A percentile compares a stretch with the other conserved stretches of the same genome.
Conservation (phyloP, 2,329 filamentous ascomycete species). For the Aspergillus arachidicola region DNA sequence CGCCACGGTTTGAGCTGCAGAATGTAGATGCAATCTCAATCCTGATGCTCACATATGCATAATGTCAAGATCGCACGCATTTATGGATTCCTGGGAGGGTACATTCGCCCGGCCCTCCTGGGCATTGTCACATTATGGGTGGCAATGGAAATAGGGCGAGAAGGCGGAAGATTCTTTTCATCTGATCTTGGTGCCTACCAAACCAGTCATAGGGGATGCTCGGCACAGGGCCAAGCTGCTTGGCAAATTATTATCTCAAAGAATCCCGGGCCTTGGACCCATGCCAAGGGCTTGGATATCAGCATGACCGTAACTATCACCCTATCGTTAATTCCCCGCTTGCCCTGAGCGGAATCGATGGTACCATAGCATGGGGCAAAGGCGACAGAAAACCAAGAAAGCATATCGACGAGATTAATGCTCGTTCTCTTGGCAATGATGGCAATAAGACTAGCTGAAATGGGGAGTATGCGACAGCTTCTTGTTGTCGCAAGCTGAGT, state of each 20-base stretch:
- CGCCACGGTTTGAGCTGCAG: background rate
- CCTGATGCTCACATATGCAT: background rate
- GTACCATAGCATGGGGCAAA: background rate
- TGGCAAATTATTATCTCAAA: conserved; percentile 1
- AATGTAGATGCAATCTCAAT: background rate
- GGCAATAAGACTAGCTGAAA: background rate
- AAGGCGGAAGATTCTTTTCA: background rate
- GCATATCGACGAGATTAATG: background rate
- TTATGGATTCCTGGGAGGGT: background rate
- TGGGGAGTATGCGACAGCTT: too few relatives aligned
- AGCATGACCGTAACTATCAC: background rate
- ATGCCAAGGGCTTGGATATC: conserved; percentile 2
- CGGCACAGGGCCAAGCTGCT: background rate
- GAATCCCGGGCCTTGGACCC: background rate
- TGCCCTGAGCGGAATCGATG: background rate
- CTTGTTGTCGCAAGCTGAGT: background rate
- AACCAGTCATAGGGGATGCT: background rate
- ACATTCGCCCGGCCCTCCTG: background rate
- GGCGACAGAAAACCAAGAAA: background rate
- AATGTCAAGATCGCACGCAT: background rate
- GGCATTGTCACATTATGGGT: background rate
- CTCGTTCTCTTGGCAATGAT: background rate
- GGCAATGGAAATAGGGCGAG: background rate
- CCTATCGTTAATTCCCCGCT: background rate
- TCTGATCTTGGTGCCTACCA: background rate